Percentiles rank a stretch among this genome's conserved stretches.
Evolutionary conservation across 176 grass and related monocot genomes (phyloP).

Genomic region (Zea luxurians): DNA sequence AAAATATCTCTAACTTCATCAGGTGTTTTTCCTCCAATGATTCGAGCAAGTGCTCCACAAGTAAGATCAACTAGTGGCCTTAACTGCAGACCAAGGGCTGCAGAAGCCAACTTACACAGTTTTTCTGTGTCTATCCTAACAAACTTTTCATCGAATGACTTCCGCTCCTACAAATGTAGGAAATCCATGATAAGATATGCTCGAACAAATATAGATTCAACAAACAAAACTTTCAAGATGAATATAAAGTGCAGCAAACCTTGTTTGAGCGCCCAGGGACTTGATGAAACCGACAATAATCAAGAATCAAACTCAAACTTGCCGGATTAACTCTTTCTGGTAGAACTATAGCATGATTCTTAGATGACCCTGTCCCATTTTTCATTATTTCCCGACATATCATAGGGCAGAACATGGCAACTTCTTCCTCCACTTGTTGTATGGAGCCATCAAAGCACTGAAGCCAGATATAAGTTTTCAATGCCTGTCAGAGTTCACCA

Average conservation of each 20-base stretch:
- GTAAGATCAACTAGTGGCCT: conserved; percentile 97
- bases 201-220: background rate
- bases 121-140: conserved; percentile 88
- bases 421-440: conserved; percentile 98
- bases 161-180: conserved; percentile 59
- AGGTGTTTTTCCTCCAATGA: conserved; percentile 94
- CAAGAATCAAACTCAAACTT: conserved; percentile 94
- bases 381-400: conserved; percentile 93
- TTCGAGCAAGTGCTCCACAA: conserved; percentile 89
- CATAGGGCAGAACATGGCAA: conserved; percentile 97
- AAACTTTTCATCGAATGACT: conserved; percentile 95
- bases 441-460: conserved; percentile 97
- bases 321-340: conserved; percentile 90
- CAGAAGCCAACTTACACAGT: conserved; percentile 94
- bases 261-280: conserved; percentile 93
- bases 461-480: conserved; percentile 98
- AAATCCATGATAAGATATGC: conserved; percentile 29
- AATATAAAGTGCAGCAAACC: conserved; percentile 39
- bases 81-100: conserved; percentile 88
- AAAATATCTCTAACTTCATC: conserved; percentile 99
- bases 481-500: conserved; percentile 49
- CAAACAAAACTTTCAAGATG: background rate
- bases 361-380: conserved; percentile 85
- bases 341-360: conserved; percentile 91
- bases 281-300: conserved; percentile 98